Evolutionary conservation across 23 red algal genomes (phyloP), one percentile per base, ranked within the genome.

Genomic region (Gracilaria domingensis): DNA sequence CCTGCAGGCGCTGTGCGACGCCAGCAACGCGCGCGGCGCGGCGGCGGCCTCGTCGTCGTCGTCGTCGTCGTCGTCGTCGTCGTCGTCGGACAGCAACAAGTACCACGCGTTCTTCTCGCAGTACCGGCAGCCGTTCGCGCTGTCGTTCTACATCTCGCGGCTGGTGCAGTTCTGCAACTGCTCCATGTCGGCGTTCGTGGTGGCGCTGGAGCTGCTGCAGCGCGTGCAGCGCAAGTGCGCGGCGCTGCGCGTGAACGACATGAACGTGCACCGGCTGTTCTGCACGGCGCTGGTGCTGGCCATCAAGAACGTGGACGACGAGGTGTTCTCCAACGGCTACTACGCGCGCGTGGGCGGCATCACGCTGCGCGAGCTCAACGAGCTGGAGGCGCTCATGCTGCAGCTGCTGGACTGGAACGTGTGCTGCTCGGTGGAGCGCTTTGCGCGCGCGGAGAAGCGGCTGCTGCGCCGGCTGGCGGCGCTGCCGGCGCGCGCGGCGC

Each of bases 241-340:
- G 23, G 29, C 16, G 36, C 56, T 90, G 45, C 23, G 28, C 12
- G 25, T 91, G 5, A 70, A 44, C 30, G 72, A 87, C 14, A 87
- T 81, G 55, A 97, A 92, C 54, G 74, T 86, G 11, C 95, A 97
- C 53, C 95, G 95, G 8, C 48, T 97, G 50, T 34, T 97, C 6
- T 87, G 85, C 35, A 91, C 95, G 9, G 84, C 74, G 42, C 58
- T 97, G 14, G 88, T 92, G 49, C 50, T 97, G 35, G 89, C 82
- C 51, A 82, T 91, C 50, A 97, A 97, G 86, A 75, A 90, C 42
- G 35, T 97, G 37, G 95, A 97, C 72, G 95, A 97, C 79, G 87
- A 94, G 65, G 77, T 94, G 38, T 91, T 87, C 39, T 88, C 84
- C 29, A 97, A 97, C 80, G 84, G 62, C 17, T 88, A 97, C 75